phyloP scores from a whole-genome alignment of 345 rosid species.

The Gynandropsis gynandra region DNA sequence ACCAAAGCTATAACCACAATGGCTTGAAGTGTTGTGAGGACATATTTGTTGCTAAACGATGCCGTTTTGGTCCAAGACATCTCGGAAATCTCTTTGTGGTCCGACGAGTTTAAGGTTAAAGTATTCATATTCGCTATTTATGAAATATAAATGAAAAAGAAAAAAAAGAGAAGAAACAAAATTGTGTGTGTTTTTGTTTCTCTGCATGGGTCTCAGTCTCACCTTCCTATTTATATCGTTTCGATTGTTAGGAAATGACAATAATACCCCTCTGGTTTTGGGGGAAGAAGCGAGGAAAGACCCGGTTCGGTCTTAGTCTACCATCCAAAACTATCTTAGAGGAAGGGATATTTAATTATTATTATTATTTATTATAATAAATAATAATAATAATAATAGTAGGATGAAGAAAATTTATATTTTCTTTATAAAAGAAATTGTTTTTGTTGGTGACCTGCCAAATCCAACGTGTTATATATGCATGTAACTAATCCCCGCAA shows the following conservation, averaged over 20 bases:
- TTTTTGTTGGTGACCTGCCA: slow-evolving; percentile 32
- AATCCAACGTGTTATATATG: slow-evolving; percentile 30
- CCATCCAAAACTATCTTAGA: too few species aligned
- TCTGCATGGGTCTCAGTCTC: slow-evolving; percentile 23
- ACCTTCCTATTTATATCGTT: slow-evolving; percentile 24
- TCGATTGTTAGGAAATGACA: not conserved
- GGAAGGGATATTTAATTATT: too few species aligned
- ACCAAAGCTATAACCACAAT: slow-evolving; percentile 22
- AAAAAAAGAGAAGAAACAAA: slow-evolving; percentile 10
- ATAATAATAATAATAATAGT: not conserved
- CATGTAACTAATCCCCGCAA: slow-evolving; percentile 11
- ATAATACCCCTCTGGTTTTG: slow-evolving; percentile 1
- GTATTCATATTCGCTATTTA: slow-evolving; percentile 14
- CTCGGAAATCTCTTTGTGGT: slow-evolving; percentile 17
- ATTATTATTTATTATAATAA: not conserved
- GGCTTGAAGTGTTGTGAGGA: slow-evolving; percentile 31
- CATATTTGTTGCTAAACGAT: slow-evolving; percentile 21
- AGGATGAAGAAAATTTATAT: too few species aligned
- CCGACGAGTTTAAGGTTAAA: slow-evolving; percentile 29
- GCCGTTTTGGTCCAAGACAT: not conserved
- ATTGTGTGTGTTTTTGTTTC: slow-evolving; percentile 7
- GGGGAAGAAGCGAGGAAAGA: slow-evolving; percentile 14
- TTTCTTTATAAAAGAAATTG: not conserved
- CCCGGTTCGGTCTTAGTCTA: not conserved
- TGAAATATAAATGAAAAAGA: slow-evolving; percentile 6